These are phyloP conservation scores for Crithidia acanthocephali DNA, from an alignment of 208 protist species.

Conservation along the genomic window DNA sequence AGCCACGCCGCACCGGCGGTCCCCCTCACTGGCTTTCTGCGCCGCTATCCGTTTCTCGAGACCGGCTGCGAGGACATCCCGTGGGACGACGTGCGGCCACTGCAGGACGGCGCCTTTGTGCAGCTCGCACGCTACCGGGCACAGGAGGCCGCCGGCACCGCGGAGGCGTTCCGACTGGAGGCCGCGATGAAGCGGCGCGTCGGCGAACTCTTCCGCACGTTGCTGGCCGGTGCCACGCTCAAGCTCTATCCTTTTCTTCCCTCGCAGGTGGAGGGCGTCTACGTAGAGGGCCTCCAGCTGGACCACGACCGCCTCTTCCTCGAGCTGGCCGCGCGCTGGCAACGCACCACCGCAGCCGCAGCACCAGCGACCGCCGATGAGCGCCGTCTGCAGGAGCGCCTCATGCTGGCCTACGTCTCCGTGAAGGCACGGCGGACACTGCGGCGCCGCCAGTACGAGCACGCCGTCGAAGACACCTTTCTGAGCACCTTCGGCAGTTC, in stretches of 20 bases:
- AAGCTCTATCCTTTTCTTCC: constrained; percentile 66
- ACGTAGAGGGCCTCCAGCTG: constrained; percentile 58
- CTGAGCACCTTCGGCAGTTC: constrained; percentile 30
- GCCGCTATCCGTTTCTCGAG: constrained; percentile 67
- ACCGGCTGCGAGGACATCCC: constrained; percentile 46
- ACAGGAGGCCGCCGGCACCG: constrained; percentile 19
- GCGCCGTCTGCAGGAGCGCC: constrained; percentile 35
- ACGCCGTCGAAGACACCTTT: constrained; percentile 42
- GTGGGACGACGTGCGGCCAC: constrained; percentile 58
- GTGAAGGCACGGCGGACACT: constrained; percentile 39
- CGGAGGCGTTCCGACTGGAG: constrained; percentile 43
- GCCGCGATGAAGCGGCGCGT: constrained; percentile 53
- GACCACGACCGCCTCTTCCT: constrained; percentile 51
- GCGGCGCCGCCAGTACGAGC: constrained; percentile 41
- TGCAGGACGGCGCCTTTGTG: constrained; percentile 68
- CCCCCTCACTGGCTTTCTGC: constrained; percentile 41
- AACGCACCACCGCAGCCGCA: neutral
- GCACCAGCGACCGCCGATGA: no score
- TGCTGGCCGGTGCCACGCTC: constrained; percentile 55
- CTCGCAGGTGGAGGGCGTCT: constrained; percentile 43
- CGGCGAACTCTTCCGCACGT: constrained; percentile 55
- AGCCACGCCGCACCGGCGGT: constrained; percentile 5
- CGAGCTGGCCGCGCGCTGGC: constrained; percentile 33
- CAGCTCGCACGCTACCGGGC: constrained; percentile 50
- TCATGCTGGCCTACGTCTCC: constrained; percentile 43